Evolutionary conservation across 257 asterid genomes (phyloP), one percentile per base, ranked within the genome.

Genomic region (Forsythia viridissima): DNA sequence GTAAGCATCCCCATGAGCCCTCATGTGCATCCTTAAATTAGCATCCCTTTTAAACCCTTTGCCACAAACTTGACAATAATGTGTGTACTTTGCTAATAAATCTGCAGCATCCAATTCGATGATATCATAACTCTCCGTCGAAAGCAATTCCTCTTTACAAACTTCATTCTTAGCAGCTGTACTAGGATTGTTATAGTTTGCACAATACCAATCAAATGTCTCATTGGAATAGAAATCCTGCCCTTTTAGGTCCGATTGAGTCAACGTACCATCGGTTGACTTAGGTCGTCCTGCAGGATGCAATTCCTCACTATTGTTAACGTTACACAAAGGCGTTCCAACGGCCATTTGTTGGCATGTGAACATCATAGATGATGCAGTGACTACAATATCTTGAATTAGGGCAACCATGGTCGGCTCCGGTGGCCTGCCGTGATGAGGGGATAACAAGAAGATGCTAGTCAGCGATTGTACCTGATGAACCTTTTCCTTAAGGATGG

Each of bases 11-110:
- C 98, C 98, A 79, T 93, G 98, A 18, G 98, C 98, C 77, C 98
- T 80, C 97, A 93, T 93, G 79, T 93, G 98, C 98, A 93, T 91
- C 70, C 98, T 80, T 39, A 93, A 84, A 77, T 93, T 93, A 0
- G 98, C 98, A 83, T 93, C 98, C 5, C 98, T 87, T 81, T 93
- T 93, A 81, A 93, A 93, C 72, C 98, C 98, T 77, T 91, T 93
- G 18, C 97, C 93, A 63, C 98, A 93, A 11, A 91, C 90, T 16
- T 86, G 90, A 73, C 98, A 93, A 77, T 90, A 90, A 71, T 93
- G 97, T 0, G 94, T 89, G 82, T 93, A 91, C 76, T 94, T 92
- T 0, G 98, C 98, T 70, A 94, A 77, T 73, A 94, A 73, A 70
- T 91, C 92, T 18, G 92, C 90, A 34, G 90, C 97, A 6, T 87